These are phyloP conservation scores for Alternaria sp. DNA, from an alignment of 2,329 filamentous ascomycete genomes.

Conservation along the genomic window DNA sequence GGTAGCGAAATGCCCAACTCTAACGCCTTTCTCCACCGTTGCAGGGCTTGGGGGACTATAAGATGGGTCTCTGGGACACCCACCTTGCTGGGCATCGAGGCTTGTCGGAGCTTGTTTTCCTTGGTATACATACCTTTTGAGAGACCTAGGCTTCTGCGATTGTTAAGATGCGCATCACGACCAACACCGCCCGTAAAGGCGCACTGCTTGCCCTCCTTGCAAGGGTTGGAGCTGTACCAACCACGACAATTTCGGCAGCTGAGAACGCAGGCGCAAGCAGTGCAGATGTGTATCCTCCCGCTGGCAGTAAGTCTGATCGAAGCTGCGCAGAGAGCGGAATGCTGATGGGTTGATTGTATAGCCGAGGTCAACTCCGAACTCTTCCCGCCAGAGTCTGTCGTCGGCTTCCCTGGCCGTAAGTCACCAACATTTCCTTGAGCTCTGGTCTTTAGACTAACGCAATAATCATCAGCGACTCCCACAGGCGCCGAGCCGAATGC, in stretches of 20 bases:
- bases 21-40: neutral
- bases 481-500: constrained; percentile 36
- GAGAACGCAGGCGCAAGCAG: constrained; percentile 23
- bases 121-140: neutral
- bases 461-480: constrained; percentile 21
- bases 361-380: constrained; percentile 30
- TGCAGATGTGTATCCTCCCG: constrained; percentile 30
- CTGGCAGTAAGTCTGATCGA: constrained; percentile 28
- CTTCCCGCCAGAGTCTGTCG: constrained; percentile 36
- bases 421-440: neutral
- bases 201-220: constrained; percentile 20
- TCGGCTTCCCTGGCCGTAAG: constrained; percentile 35
- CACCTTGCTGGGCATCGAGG: constrained; percentile 25
- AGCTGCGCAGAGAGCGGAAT: neutral
- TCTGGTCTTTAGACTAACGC: neutral
- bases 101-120: constrained; percentile 24
- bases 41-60: constrained; percentile 11
- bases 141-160: neutral
- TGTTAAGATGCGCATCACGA: constrained; percentile 14
- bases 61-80: constrained; percentile 5
- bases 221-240: constrained; percentile 17
- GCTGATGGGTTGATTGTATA: constrained; percentile 13
- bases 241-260: constrained; percentile 21
- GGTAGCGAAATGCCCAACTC: neutral
- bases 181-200: constrained; percentile 4